Conservation (phyloP, 768 basidiomycete species). For the Tylopilus intermedius region DNA sequence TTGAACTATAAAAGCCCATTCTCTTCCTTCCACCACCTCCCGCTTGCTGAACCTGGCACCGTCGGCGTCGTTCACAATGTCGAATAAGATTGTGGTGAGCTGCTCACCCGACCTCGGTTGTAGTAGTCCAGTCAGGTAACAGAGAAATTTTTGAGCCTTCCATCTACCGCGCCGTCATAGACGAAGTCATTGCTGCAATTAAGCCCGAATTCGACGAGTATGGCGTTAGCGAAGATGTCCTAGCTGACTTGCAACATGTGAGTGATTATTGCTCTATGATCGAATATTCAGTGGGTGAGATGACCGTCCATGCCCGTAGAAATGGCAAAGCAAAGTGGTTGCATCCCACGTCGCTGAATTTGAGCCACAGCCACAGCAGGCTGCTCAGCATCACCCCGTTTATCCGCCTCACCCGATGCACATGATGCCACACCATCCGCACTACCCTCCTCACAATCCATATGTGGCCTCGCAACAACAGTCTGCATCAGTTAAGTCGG, state of each 20-base stretch:
- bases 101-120: conserved; percentile 57
- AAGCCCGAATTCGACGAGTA: conserved; percentile 96
- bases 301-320: conserved; percentile 41
- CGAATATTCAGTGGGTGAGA: conserved; percentile 3
- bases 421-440: conserved; percentile 51
- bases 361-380: conserved; percentile 51
- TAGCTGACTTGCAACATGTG: conserved; percentile 85
- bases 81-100: conserved; percentile 99
- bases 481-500: conserved; percentile 61
- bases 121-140: conserved; percentile 54
- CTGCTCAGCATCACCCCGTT: conserved; percentile 44
- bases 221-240: conserved; percentile 87
- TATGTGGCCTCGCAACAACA: conserved; percentile 37
- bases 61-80: conserved; percentile 54
- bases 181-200: conserved; percentile 87
- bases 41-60: conserved; percentile 26
- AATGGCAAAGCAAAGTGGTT: conserved; percentile 95
- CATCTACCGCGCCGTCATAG: conserved; percentile 92
- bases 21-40: conserved; percentile 31
- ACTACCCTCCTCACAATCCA: conserved; percentile 52
- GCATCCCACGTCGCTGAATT: conserved; percentile 96
- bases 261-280: conserved; percentile 33
- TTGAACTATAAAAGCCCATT: conserved; percentile 38
- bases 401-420: conserved; percentile 62
- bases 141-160: conserved; percentile 66